Conservation (phyloP, 192 early-diverging fungal genomes). For the Gamsiella multidivaricata region DNA sequence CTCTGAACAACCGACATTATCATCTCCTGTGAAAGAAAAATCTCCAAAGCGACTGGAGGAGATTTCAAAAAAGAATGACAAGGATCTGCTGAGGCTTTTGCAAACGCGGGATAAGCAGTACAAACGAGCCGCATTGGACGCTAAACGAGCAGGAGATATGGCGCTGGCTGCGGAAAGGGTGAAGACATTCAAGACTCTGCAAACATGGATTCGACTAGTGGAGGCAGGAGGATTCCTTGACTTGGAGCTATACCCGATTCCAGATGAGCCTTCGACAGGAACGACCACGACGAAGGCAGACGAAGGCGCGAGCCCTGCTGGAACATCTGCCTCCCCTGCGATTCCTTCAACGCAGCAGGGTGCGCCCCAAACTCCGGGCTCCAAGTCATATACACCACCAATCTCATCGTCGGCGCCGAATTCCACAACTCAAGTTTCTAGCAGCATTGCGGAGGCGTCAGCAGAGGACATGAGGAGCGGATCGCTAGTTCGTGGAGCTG, state of each 20-base stretch:
- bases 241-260: constrained; percentile 43
- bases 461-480: constrained; percentile 31
- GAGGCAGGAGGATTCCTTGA: constrained; percentile 35
- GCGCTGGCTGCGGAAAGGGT: constrained; percentile 57
- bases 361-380: background rate
- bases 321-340: background rate
- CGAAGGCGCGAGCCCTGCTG: too few relatives aligned
- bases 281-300: background rate
- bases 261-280: constrained; percentile 14
- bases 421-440: constrained; percentile 37
- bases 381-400: constrained; percentile 8
- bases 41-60: constrained; percentile 35
- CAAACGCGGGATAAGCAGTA: constrained; percentile 58
- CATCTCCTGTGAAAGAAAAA: constrained; percentile 22
- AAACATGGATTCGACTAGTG: constrained; percentile 51
- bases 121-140: constrained; percentile 60
- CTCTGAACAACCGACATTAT: constrained; percentile 3
- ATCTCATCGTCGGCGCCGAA: constrained; percentile 38
- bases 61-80: constrained; percentile 34
- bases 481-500: constrained; percentile 1
- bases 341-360: background rate
- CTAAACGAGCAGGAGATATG: constrained; percentile 60
- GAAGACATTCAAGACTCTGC: constrained; percentile 55
- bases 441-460: constrained; percentile 38
- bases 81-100: constrained; percentile 40